A percentile compares a stretch with the other conserved stretches of the same genome.
phyloP scores from a whole-genome alignment of 768 basidiomycete species.

The Suillus variegatus region DNA sequence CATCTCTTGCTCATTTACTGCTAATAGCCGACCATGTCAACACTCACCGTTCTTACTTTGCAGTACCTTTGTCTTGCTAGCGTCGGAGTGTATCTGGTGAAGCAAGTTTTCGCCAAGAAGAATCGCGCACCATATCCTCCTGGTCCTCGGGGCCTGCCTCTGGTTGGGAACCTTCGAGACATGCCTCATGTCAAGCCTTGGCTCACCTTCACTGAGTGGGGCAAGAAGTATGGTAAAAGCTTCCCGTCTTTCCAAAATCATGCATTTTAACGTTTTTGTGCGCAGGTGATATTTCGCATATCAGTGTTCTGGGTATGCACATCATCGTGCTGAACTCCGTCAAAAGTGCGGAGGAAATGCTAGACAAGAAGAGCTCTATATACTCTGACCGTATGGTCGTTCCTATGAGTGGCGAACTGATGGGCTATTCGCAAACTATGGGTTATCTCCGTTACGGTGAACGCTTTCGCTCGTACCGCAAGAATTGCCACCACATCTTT shows the following conservation, averaged over 20 bases:
- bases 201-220: conserved; percentile 54
- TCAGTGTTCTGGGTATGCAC: conserved; percentile 41
- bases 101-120: neutral
- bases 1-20: neutral
- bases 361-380: conserved; percentile 55
- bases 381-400: conserved; percentile 37
- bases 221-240: conserved; percentile 49
- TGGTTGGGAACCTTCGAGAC: conserved; percentile 56
- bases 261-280: conserved; percentile 17
- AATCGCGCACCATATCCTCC: conserved; percentile 15
- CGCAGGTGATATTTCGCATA: conserved; percentile 19
- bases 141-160: conserved; percentile 31
- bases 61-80: conserved; percentile 18
- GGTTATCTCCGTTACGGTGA: conserved; percentile 13
- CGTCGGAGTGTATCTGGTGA: conserved; percentile 14
- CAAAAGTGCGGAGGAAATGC: conserved; percentile 45
- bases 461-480: conserved; percentile 18
- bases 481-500: conserved; percentile 8
- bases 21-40: neutral
- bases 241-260: neutral
- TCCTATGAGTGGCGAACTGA: conserved; percentile 16
- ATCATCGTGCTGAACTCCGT: conserved; percentile 52
- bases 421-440: conserved; percentile 15
- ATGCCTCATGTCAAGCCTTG: conserved; percentile 53
- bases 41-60: neutral